Percentiles rank a stretch among this genome's conserved stretches.
Conservation (phyloP, 352 stramenopile genomes). For the Pelagophyceae sp. region DNA sequence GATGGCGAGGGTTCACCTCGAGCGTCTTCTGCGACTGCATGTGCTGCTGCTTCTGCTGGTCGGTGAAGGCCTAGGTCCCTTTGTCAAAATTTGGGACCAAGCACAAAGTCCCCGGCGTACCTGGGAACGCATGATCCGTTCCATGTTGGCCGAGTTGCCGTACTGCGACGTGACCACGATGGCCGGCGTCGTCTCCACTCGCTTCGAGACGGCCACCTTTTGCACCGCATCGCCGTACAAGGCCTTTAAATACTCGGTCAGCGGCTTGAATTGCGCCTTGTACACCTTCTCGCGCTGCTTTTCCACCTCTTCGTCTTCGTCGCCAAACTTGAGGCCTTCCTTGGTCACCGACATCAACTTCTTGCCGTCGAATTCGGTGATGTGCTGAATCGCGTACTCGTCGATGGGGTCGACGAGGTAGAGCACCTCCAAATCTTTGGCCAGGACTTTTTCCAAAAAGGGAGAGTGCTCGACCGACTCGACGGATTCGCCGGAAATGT, state of each 20-base stretch:
- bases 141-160: slow-evolving; percentile 97
- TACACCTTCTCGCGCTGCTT: slow-evolving; percentile 90
- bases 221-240: slow-evolving; percentile 86
- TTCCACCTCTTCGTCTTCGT: slow-evolving; percentile 89
- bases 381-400: slow-evolving; percentile 91
- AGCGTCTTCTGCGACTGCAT: slow-evolving; percentile 79
- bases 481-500: slow-evolving; percentile 84
- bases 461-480: slow-evolving; percentile 83
- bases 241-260: slow-evolving; percentile 91
- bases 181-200: slow-evolving; percentile 77
- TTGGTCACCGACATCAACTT: slow-evolving; percentile 93
- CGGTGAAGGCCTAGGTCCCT: slow-evolving; percentile 85
- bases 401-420: slow-evolving; percentile 97
- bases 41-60: slow-evolving; percentile 44
- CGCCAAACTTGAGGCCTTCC: slow-evolving; percentile 95
- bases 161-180: slow-evolving; percentile 93
- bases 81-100: too few species aligned
- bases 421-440: slow-evolving; percentile 94
- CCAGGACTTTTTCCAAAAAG: slow-evolving; percentile 91
- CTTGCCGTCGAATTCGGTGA: slow-evolving; percentile 81
- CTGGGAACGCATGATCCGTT: slow-evolving; percentile 97
- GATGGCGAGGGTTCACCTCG: slow-evolving; percentile 97
- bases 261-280: slow-evolving; percentile 84
- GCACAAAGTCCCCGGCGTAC: too few species aligned
- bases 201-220: slow-evolving; percentile 87